Base-by-base conservation (phyloP, 2,329 filamentous ascomycete genomes). In the Cercospora citrullina region DNA sequence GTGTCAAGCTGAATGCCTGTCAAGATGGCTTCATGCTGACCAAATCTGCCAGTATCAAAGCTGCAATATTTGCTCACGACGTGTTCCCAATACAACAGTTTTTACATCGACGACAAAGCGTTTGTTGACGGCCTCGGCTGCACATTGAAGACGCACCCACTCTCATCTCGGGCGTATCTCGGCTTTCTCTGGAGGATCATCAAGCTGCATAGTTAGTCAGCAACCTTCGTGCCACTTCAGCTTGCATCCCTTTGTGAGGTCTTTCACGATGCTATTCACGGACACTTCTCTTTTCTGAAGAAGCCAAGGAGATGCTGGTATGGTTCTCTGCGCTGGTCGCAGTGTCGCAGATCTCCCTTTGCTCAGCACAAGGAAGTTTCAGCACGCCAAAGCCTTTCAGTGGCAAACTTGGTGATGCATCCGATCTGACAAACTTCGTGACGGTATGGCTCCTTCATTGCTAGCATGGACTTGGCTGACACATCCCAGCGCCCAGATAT, bases 401-500 rank as follows among this genome's bases (percentile, higher is more conserved):
- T 59, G 55, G 55, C 55, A 33, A 36, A 63, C 57, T 64, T 21
- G 63, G 63, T 28, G 51, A 59, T 48, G 51, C 33, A 28, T 59
- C 63, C 2, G 63, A 64, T 48, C 36, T 65, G 1, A 48, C 55
- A 16, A 51, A 65, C 26, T 65, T 60, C 39, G 53, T 65, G 7
- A 59, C 63, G 31, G 60, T 51, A 48, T 10, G 36, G 5, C 18
- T 3, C 3, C 8, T 9, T 9, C 2, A n/a, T 12, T n/a, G 10
- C 7, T 18, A 14, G 28, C 10, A n/a, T 45, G 23, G 26, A 28
- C 9, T 18, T 30, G 12, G 39, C 60, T 62, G 60, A 62, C 26
- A 14, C 7, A 5, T 42, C 28, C 6, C 39, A 69, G 68, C 69
- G 68, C 12, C 71, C 71, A 12, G 72, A 73, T n/a, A 67, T 73